Conservation (phyloP, 148 eudicot species). For the Arctostaphylos glauca region DNA sequence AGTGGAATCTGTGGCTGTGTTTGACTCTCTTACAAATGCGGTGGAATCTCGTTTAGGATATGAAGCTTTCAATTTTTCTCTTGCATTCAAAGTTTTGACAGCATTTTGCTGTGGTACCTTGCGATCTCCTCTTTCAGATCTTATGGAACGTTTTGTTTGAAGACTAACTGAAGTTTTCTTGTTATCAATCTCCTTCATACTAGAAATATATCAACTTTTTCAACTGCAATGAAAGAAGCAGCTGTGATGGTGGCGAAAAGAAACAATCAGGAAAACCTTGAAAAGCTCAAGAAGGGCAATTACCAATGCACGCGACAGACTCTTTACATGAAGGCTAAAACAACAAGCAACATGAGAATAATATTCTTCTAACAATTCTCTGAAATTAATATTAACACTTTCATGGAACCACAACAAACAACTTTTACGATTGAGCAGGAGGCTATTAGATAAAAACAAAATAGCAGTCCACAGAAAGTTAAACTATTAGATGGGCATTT, state of each 20-base stretch:
- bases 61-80: slow-evolving; percentile 46
- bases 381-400: neutral
- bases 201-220: slow-evolving; percentile 18
- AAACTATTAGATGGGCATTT: neutral
- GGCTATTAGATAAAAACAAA: neutral
- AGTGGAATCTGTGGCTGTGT: slow-evolving; percentile 34
- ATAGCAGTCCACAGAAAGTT: neutral
- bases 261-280: neutral
- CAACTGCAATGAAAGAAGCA: slow-evolving; percentile 17
- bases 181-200: slow-evolving; percentile 66
- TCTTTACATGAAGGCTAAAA: neutral
- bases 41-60: slow-evolving; percentile 28
- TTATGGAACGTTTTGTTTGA: slow-evolving; percentile 46
- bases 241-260: neutral
- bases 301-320: neutral
- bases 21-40: slow-evolving; percentile 38
- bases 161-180: slow-evolving; percentile 49
- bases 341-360: neutral
- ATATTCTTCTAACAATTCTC: too few relatives aligned
- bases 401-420: neutral
- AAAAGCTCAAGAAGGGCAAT: slow-evolving; percentile 4
- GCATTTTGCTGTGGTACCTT: slow-evolving; percentile 40
- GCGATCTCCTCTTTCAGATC: slow-evolving; percentile 47
- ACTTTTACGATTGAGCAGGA: neutral
- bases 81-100: slow-evolving; percentile 36